Base-by-base conservation (phyloP, 1,284 basidiomycete species). In the Hemileia vastatrix region DNA sequence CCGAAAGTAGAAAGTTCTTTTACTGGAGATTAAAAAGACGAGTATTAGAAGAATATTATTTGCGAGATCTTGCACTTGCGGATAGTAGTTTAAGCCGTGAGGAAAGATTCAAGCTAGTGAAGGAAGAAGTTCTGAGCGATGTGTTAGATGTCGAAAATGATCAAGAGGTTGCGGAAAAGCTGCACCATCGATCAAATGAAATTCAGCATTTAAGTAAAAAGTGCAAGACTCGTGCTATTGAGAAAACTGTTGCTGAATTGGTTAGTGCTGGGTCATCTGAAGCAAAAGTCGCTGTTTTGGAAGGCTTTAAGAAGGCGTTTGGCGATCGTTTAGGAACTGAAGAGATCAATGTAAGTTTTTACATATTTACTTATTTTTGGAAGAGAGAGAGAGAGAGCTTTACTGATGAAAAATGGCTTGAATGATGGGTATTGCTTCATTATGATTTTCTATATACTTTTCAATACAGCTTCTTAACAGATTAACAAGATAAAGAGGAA, bases 11-110 rank as follows among this genome's bases (percentile, higher is more conserved):
- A 85, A 63, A 95, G 93, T 84, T 87, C 77, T 97, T 99, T 83
- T 98, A 96, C 81, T 94, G 90, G 91, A 86, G 90, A 59, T 81
- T 93, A 53, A 86, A 92, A 63, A 75, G 80, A 54, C 78, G 81
- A 67, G 70, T 82, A 51, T 63, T 65, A 43, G 74, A 76, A 27
- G 63, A 64, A 49, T 52, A 59, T n/a, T 64, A 68, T 15, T 8
- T 64, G 11, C 36, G 40, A 18, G 62, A 43, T n/a, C 44, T 57
- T 15, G 56, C 31, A 23, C 33, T 56, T 11, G 48, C 36, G 5
- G 36, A 32, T 31, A n/a, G 52, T n/a, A 49, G 19, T n/a, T 19
- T 33, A 6, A 43, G 52, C 33, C 45, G 54, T 21, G 18, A 8
- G 6, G 54, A 50, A 18, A 51, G 54, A 24, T 50, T 52, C 32